Conservation (phyloP, 371 early-diverging fungal species). For the Circinella minor region DNA sequence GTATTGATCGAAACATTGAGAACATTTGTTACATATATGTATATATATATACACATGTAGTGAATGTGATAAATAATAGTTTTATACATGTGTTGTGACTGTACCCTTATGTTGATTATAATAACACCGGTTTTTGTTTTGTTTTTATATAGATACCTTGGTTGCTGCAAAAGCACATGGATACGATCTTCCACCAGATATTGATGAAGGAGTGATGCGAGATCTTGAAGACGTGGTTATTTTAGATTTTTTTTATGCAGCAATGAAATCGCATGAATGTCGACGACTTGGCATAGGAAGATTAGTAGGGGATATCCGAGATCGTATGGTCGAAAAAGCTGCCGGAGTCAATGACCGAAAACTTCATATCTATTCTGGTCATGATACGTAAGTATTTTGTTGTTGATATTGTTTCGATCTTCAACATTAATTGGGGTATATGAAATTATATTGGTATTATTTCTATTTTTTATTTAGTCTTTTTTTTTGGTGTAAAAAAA, state of each 20-base stretch:
- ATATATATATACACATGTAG: too few species aligned
- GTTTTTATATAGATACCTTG: conserved; percentile 36
- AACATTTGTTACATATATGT: too few species aligned
- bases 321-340: conserved; percentile 47
- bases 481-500: too few species aligned
- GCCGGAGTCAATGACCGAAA: conserved; percentile 50
- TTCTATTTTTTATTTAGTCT: too few species aligned
- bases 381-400: conserved; percentile 63
- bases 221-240: conserved; percentile 47
- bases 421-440: background rate
- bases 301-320: conserved; percentile 57
- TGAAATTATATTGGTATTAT: too few species aligned
- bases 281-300: conserved; percentile 59
- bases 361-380: conserved; percentile 74
- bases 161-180: conserved; percentile 53
- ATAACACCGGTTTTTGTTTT: too few species aligned
- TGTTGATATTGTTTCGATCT: too few species aligned
- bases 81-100: too few species aligned
- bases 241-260: conserved; percentile 50
- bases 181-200: conserved; percentile 52
- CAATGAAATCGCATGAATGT: conserved; percentile 35
- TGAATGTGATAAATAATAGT: too few species aligned
- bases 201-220: conserved; percentile 38
- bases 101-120: too few species aligned
- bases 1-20: too few species aligned